Evolutionary conservation across 805 yeast species (phyloP), one percentile per base, ranked within the genome.

Genomic region (Saccharomycopsis javanensis): DNA sequence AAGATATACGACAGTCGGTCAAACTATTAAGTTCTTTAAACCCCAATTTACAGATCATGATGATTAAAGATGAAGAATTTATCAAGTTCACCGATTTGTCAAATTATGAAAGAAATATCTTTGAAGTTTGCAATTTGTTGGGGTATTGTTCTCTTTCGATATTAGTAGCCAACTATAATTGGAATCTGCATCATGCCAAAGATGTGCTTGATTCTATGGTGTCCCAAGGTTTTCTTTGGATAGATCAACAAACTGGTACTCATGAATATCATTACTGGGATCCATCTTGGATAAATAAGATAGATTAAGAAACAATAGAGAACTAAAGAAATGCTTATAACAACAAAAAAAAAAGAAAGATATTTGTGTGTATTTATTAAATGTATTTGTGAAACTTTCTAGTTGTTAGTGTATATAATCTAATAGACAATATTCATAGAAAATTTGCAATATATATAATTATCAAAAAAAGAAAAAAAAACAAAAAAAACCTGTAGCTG

Each of bases 221-320:
- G 0, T 75, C 85, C 61, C 77, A 77, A 54, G 97, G 98, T 3
- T 75, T 89, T 55, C 71, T 92, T 13, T 92, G 99, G 99, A 72
- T 90, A 0, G 69, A 71, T 5, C 71, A 65, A 53, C 83, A 78
- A 54, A 70, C 70, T 1, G 70, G 63, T 1, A 60, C 64, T 13
- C 67, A 61, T 20, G 69, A 67, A 1, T 84, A 79, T 62, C 72
- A 72, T 56, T 86, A 77, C 64, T 86, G 92, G 92, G 88, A 82
- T 60, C 88, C 91, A 0, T 77, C 87, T 1, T 84, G 88, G 88
- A 82, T 85, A 13, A 48, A 27, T 15, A 48, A 48, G 28, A 27
- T 18, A 48, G 16, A 33, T 7, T 13, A 20, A 33, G 7, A 23
- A 5, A 23, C 13, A 50, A 50, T 16, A 18, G 52, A 50, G 13